Evolutionary conservation across 805 yeast species (phyloP), one percentile per base, ranked within the genome.

Genomic region (Torulaspora quercuum): DNA sequence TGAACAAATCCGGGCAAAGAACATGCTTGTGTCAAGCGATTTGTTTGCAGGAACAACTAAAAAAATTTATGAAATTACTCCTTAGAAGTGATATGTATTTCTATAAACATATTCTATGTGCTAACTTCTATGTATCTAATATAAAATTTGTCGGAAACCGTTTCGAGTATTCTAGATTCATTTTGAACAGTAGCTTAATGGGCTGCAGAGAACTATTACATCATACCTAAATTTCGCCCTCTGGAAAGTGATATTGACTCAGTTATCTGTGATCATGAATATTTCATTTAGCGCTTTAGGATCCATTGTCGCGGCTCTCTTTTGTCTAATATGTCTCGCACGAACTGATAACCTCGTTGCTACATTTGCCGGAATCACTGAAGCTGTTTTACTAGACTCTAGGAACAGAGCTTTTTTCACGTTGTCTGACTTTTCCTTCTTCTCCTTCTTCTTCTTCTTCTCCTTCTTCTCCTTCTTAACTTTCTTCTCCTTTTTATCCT

Each of bases 261-360:
- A 48, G 33, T 35, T 42, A 45, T 69, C 73, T 17, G 82, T 68
- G 30, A 88, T 76, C 97, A 90, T 90, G 57, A 90, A 85, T 40
- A 90, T 90, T 63, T 90, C 97, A 50, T 85, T 87, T 44, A 90
- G 70, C 9, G 95, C 88, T 59, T 86, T 80, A 2, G 82, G 73
- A 57, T 90, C 97, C 79, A 82, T 76, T 0, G 89, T 87, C 1
- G 97, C 90, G 7, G 95, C 92, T 52, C 92, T 74, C 59, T 90
- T 90, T 59, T 88, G 95, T 48, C 73, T 81, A 37, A 90, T 89
- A 81, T 87, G 89, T 59, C 76, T 81, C 14, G 94, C 80, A 59
- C 97, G 75, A 3, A 83, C 83, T 1, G 94, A 80, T 32, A 78
- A 57, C 52, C 83, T 70, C n/a, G 81, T 72, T 8, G 73, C 49